Evolutionary conservation across 345 rosid genomes (phyloP).

Genomic region (Citrus medica): DNA sequence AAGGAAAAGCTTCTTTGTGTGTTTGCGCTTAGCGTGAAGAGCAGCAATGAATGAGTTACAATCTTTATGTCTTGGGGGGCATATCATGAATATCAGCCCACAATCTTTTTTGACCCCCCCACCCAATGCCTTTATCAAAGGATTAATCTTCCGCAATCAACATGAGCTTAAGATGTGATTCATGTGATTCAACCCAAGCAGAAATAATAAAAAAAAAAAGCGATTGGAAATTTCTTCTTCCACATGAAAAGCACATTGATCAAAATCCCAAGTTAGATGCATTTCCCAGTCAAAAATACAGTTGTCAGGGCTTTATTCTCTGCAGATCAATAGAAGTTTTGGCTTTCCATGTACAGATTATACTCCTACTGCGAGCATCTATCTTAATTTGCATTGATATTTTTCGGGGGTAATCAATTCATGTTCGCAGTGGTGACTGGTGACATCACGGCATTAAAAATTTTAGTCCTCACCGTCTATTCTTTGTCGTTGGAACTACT

Average conservation of each 20-base stretch:
- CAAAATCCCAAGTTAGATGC: background rate
- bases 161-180: background rate
- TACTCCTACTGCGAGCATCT: too few relatives aligned
- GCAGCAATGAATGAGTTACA: background rate
- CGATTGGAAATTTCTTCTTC: background rate
- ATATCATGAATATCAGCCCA: background rate
- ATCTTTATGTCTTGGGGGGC: background rate
- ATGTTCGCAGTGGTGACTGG: background rate
- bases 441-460: background rate
- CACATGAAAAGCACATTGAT: background rate
- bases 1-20: background rate
- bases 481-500: background rate
- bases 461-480: too few relatives aligned
- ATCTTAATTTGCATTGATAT: too few relatives aligned
- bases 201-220: background rate
- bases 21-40: constrained; percentile 1
- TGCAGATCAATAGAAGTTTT: background rate
- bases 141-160: background rate
- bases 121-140: background rate
- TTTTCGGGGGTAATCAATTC: background rate
- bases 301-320: background rate
- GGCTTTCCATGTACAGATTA: background rate
- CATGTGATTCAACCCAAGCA: background rate
- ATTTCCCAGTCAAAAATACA: background rate
- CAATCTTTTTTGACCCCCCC: constrained; percentile 11